A percentile compares a stretch with the other conserved stretches of the same genome.
Conservation (phyloP, 208 protist genomes). For the Trypanosoma caninum region DNA sequence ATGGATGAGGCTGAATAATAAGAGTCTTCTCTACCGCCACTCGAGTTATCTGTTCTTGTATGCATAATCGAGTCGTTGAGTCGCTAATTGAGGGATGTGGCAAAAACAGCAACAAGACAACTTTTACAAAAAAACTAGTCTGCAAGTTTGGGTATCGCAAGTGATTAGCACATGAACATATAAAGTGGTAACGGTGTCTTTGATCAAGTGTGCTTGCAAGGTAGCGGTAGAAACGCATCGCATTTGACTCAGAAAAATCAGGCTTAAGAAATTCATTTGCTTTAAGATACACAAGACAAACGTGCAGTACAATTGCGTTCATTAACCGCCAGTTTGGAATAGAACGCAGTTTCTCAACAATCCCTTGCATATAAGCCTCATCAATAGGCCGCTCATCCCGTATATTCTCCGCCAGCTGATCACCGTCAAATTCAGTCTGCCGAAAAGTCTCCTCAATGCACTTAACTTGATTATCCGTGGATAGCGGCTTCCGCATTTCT, state of each 20-base stretch:
- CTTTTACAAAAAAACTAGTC: conserved; percentile 98
- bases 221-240: conserved; percentile 96
- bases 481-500: conserved; percentile 85
- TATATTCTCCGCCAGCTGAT: conserved; percentile 56
- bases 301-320: conserved; percentile 97
- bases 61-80: conserved; percentile 61
- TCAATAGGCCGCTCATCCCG: conserved; percentile 36
- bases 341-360: conserved; percentile 64
- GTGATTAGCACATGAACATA: conserved; percentile 98
- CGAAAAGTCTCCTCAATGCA: conserved; percentile 74
- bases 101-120: conserved; percentile 96
- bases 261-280: conserved; percentile 29
- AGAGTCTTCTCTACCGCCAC: conserved; percentile 98
- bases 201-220: conserved; percentile 91
- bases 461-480: conserved; percentile 80
- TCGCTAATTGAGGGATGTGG: conserved; percentile 51
- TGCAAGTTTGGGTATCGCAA: conserved; percentile 99
- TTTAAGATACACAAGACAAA: conserved; percentile 80
- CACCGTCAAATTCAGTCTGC: conserved; percentile 24
- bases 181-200: conserved; percentile 94
- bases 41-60: conserved; percentile 97
- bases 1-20: conserved; percentile 98
- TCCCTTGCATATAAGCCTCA: conserved; percentile 27
- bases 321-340: conserved; percentile 79
- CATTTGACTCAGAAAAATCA: conserved; percentile 53